Evolutionary conservation across 805 yeast genomes (phyloP).

Genomic region (Kurtzmaniella fragi): DNA sequence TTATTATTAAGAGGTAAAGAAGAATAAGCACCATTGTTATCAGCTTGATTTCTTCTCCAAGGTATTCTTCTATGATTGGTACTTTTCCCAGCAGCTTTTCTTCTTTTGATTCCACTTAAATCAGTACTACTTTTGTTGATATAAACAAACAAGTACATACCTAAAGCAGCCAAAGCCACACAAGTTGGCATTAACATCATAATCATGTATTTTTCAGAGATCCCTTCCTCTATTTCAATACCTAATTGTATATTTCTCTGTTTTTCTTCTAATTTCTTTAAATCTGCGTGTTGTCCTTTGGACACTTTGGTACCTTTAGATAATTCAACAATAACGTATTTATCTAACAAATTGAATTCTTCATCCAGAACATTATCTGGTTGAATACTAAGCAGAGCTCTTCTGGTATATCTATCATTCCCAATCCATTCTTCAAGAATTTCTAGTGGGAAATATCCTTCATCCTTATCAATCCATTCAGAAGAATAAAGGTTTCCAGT

Average conservation of each 20-base stretch:
- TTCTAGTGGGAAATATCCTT: slow-evolving; percentile 62
- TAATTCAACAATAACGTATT: slow-evolving; percentile 40
- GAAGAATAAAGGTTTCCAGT: slow-evolving; percentile 48
- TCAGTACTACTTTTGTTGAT: slow-evolving; percentile 44
- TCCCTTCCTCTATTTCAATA: slow-evolving; percentile 38
- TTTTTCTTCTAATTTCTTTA: slow-evolving; percentile 32
- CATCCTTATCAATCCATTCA: slow-evolving; percentile 61
- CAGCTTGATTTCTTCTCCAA: slow-evolving; percentile 15
- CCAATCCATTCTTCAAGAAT: slow-evolving; percentile 60
- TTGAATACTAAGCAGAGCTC: slow-evolving; percentile 66
- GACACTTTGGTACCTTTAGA: slow-evolving; percentile 51
- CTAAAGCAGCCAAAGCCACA: slow-evolving; percentile 53
- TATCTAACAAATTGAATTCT: slow-evolving; percentile 50
- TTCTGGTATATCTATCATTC: slow-evolving; percentile 43
- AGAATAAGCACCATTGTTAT: slow-evolving; percentile 12
- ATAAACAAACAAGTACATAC: slow-evolving; percentile 61
- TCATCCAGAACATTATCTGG: slow-evolving; percentile 63
- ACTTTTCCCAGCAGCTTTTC: slow-evolving; percentile 20
- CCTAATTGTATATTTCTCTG: slow-evolving; percentile 12
- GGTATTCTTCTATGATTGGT: slow-evolving; percentile 27
- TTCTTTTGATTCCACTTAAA: slow-evolving; percentile 32
- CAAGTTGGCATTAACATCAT: slow-evolving; percentile 65
- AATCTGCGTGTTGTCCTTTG: slow-evolving; percentile 42
- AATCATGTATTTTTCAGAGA: slow-evolving; percentile 54
- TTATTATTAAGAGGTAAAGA: slow-evolving; percentile 30